phyloP scores from a whole-genome alignment of 2,329 filamentous ascomycete genomes.

The Daldinia sp. region DNA sequence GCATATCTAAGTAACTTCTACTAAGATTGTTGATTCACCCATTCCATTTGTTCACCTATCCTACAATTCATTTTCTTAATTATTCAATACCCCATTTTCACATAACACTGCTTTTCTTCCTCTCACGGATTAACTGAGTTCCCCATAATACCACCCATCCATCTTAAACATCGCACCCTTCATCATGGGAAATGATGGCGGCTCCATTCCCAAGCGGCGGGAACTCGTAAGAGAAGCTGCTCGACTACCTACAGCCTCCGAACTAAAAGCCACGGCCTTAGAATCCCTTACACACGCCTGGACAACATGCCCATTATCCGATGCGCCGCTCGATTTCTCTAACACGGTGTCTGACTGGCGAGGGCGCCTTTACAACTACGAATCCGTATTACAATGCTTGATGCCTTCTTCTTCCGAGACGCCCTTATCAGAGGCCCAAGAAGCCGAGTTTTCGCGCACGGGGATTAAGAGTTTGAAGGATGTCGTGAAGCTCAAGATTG shows the following conservation, averaged over 20 bases:
- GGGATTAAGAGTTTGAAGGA: conserved; percentile 86
- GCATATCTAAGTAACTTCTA: not conserved
- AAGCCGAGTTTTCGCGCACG: conserved; percentile 59
- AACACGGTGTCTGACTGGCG: conserved; percentile 86
- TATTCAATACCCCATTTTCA: not conserved
- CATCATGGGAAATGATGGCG: conserved; percentile 95
- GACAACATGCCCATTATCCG: conserved; percentile 88
- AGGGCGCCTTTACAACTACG: conserved; percentile 94
- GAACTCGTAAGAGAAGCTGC: conserved; percentile 97
- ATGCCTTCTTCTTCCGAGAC: conserved; percentile 75
- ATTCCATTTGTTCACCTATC: not conserved
- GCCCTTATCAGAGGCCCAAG: conserved; percentile 57
- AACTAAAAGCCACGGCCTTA: conserved; percentile 88
- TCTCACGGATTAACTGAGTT: not conserved
- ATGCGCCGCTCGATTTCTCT: conserved; percentile 73
- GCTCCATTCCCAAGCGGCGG: conserved; percentile 93
- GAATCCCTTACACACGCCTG: conserved; percentile 90
- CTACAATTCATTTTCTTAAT: not conserved
- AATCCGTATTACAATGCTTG: conserved; percentile 78
- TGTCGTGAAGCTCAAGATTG: conserved; percentile 86
- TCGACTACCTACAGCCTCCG: conserved; percentile 81
- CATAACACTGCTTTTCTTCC: not conserved
- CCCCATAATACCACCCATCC: not conserved
- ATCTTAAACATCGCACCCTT: not conserved
- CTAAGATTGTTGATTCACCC: not conserved